Base-by-base conservation (phyloP, 2,329 filamentous ascomycete genomes). In the Diplodia sapinea region DNA sequence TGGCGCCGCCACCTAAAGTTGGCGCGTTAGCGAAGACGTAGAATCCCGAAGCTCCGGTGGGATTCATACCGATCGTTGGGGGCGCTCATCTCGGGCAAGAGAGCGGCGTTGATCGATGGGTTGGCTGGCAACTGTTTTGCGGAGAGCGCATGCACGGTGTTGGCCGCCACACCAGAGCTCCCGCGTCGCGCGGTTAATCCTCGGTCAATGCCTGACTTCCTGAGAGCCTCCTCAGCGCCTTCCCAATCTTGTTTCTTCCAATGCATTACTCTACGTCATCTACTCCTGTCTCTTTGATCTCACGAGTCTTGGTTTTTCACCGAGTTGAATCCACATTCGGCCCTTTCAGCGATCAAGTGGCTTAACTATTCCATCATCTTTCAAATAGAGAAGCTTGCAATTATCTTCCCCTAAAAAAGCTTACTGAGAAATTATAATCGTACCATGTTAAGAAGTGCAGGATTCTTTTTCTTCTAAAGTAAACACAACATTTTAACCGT, bases 1-100 rank as follows among this genome's bases (percentile, higher is more conserved):
- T 68, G 66, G 50, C 66, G 66, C 66, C 66, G 57, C 66, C 66
- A 68, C 47, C 66, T 68, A 38, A n/a, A 23, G 29, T 17, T 17
- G n/a, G 36, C 11, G 36, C 17, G 40, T 68, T 29, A 67, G 56
- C 26, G 33, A 8, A 13, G 29, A 13, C 2, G n/a, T 31, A 29
- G 3, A 13, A 3, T 38, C 12, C 47, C 13, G 17, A 11, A 36
- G 31, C 15, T 50, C 20, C 12, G 13, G 31, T 12, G 20, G 31
- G 47, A 13, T 8, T 7, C 65, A 54, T 12, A 67, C 65, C 55
- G 55, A 62, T 61, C 65, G 56, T 67, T 67, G 11, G 50, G 56
- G 33, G 65, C 65, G 49, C 65, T 67, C 65, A 67, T 67, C 65
- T 47, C 31, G 55, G 20, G 56, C 31, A 55, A 54, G 65, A 62